Percentiles rank a stretch among this genome's conserved stretches.
These are phyloP conservation scores for Ophiognomonia clavigignenti-juglandacearum DNA, from an alignment of 2,329 filamentous ascomycete genomes.

Conservation along the genomic window DNA sequence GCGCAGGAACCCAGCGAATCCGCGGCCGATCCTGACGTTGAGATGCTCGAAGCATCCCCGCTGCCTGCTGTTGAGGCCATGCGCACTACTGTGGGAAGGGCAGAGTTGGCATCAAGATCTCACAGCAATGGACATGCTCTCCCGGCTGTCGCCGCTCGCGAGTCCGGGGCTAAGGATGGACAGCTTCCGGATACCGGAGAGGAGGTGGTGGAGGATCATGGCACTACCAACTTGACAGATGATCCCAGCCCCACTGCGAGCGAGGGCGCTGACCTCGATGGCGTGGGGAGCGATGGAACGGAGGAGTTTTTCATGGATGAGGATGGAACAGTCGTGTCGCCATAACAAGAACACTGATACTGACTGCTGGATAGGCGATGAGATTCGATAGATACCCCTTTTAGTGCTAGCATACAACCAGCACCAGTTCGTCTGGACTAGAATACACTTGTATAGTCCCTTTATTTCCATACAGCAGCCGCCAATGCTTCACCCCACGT, in stretches of 20 bases:
- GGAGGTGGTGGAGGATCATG: too few relatives aligned
- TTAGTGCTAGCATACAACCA: too few relatives aligned
- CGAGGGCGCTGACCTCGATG: constrained; percentile 11
- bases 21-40: constrained; percentile 11
- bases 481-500: background rate
- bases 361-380: background rate
- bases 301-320: constrained; percentile 27
- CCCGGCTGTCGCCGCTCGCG: too few relatives aligned
- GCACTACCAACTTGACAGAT: too few relatives aligned
- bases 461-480: background rate
- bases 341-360: too few relatives aligned
- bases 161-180: too few relatives aligned
- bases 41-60: background rate
- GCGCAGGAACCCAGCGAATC: constrained; percentile 10
- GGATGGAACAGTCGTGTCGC: constrained; percentile 26
- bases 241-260: background rate
- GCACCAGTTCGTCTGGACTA: too few relatives aligned
- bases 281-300: constrained; percentile 22
- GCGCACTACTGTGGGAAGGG: background rate
- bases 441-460: too few relatives aligned
- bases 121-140: too few relatives aligned
- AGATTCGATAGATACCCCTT: too few relatives aligned
- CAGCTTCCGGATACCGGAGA: background rate
- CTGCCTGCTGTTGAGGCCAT: background rate
- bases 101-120: background rate